Evolutionary conservation across 331 rosid genomes (phyloP).

Genomic region (Malus hybrid): DNA sequence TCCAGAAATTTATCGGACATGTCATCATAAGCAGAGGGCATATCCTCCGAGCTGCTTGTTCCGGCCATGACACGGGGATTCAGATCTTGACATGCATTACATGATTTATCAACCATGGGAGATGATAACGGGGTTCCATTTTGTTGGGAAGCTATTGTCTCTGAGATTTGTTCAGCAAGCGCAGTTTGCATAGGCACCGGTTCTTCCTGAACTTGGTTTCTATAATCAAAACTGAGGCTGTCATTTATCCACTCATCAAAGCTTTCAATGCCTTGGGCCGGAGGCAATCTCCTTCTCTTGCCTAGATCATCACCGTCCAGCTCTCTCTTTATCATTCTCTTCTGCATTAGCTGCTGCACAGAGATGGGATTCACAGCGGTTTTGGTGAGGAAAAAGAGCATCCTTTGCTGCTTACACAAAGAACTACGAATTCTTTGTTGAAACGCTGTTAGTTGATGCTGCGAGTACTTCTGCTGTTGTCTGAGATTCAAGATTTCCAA

Average conservation of each 20-base stretch:
- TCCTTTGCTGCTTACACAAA: constrained; percentile 50
- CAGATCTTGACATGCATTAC: constrained; percentile 15
- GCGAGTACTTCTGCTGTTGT: constrained; percentile 49
- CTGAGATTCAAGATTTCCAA: constrained; percentile 57
- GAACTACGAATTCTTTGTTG: constrained; percentile 47
- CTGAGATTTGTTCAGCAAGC: constrained; percentile 24
- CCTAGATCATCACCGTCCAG: constrained; percentile 30
- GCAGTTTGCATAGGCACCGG: constrained; percentile 25
- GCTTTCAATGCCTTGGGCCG: constrained; percentile 18
- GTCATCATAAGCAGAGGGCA: constrained; percentile 38
- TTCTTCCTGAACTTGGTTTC: constrained; percentile 5
- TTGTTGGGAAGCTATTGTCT: constrained; percentile 8
- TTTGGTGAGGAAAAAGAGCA: constrained; percentile 55
- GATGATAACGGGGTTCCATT: constrained; percentile 9
- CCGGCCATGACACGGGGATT: constrained; percentile 7
- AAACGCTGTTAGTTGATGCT: constrained; percentile 27
- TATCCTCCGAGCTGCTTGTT: constrained; percentile 3
- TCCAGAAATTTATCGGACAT: constrained; percentile 40
- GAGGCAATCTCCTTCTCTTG: constrained; percentile 48
- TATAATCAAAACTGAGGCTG: constrained; percentile 5
- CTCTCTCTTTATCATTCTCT: constrained; percentile 32
- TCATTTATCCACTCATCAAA: constrained; percentile 4
- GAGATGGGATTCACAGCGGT: constrained; percentile 32
- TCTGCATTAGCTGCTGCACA: constrained; percentile 40
- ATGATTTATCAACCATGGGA: constrained; percentile 19